Percentiles rank a stretch among this genome's conserved stretches.
Conservation (phyloP, 2,329 filamentous ascomycete genomes). For the Penicillium sp. region DNA sequence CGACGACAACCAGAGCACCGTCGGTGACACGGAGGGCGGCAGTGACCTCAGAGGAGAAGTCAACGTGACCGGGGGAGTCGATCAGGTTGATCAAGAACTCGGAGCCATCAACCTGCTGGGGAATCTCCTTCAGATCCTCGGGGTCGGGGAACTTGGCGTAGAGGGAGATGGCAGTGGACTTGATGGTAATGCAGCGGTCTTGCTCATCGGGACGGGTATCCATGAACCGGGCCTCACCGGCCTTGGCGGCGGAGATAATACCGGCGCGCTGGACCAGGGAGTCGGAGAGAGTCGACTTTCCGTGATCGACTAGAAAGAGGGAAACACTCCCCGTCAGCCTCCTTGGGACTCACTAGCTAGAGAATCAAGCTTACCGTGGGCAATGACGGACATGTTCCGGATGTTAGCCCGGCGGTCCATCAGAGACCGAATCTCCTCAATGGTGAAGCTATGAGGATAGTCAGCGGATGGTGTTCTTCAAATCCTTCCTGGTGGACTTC, state of each 20-base stretch:
- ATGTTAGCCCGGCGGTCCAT: constrained; percentile 56
- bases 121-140: constrained; percentile 93
- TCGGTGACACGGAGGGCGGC: constrained; percentile 99
- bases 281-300: constrained; percentile 99
- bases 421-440: constrained; percentile 63
- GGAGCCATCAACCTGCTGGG: constrained; percentile 77
- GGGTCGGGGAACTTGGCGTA: constrained; percentile 75
- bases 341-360: not conserved
- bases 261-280: constrained; percentile 97
- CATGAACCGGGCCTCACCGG: constrained; percentile 90
- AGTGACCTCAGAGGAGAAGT: constrained; percentile 99
- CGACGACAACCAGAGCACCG: constrained; percentile 98
- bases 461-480: constrained; percentile 23
- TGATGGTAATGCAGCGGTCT: constrained; percentile 99
- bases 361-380: constrained; percentile 61
- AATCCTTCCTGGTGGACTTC: not conserved
- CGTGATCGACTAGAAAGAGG: constrained; percentile 72
- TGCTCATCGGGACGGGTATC: constrained; percentile 97
- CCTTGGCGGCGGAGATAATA: constrained; percentile 98
- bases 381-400: constrained; percentile 99
- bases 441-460: constrained; percentile 71
- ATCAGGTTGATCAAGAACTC: constrained; percentile 99
- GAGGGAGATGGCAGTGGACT: constrained; percentile 98
- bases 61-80: constrained; percentile 99
- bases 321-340: not conserved